phyloP scores from a whole-genome alignment of 2,329 filamentous ascomycete species.

The Fusarium kyushuense region DNA sequence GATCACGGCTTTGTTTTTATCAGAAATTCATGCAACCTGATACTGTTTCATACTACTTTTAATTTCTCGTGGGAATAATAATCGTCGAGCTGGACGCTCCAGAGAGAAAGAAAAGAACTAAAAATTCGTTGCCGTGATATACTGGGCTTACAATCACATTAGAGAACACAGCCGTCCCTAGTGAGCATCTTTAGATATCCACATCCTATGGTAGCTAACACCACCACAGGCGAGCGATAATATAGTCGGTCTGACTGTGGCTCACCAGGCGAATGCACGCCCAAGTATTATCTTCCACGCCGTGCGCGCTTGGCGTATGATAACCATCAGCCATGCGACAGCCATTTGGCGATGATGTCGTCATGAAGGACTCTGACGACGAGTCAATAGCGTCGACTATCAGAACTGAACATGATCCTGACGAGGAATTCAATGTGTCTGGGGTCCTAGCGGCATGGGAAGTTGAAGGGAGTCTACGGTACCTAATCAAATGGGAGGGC shows the following conservation, averaged over 20 bases:
- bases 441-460: slow-evolving; percentile 62
- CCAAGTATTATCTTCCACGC: not conserved
- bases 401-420: slow-evolving; percentile 51
- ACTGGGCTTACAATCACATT: not conserved
- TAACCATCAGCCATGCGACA: not conserved
- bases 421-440: slow-evolving; percentile 64
- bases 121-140: not conserved
- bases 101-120: not conserved
- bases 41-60: not conserved
- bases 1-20: not conserved
- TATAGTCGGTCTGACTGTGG: not conserved
- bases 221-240: not conserved
- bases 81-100: not conserved
- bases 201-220: not conserved
- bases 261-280: not conserved
- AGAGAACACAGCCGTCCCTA: not conserved
- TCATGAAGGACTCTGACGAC: slow-evolving; percentile 44
- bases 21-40: not conserved
- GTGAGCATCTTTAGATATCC: not conserved
- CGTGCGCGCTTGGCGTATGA: not conserved
- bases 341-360: not conserved
- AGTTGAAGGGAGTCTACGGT: slow-evolving; percentile 46
- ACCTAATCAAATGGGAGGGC: slow-evolving; percentile 55
- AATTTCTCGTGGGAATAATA: not conserved
- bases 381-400: slow-evolving; percentile 52